Evolutionary conservation across 228 moss, liverwort and hornwort species (phyloP).

Genomic region (Sphagnum magellanicum): DNA sequence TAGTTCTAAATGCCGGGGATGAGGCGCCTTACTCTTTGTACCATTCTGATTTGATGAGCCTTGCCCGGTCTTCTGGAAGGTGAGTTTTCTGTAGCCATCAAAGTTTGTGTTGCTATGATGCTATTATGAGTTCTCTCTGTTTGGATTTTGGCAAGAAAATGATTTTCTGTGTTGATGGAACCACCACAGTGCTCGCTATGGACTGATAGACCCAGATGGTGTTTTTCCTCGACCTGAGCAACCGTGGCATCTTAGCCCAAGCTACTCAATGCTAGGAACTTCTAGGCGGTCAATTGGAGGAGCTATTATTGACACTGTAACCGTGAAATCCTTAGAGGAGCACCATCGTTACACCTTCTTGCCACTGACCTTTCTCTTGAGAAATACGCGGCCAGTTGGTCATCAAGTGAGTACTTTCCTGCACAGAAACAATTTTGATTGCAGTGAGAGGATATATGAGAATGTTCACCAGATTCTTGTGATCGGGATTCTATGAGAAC

Average conservation of each 20-base stretch:
- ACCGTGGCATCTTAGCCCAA: conserved; percentile 62
- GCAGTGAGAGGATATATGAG: too few relatives aligned
- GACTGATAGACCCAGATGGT: conserved; percentile 35
- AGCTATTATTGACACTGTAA: conserved; percentile 63
- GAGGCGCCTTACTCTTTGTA: conserved; percentile 38
- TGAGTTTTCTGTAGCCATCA: conserved; percentile 1
- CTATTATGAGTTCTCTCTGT: neutral
- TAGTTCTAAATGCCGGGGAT: conserved; percentile 64
- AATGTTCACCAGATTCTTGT: neutral
- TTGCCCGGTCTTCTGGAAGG: conserved; percentile 42
- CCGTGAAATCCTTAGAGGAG: conserved; percentile 62
- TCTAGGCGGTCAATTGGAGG: conserved; percentile 85
- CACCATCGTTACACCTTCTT: conserved; percentile 41
- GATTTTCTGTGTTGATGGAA: neutral
- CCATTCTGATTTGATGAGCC: conserved; percentile 42
- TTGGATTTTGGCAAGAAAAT: neutral
- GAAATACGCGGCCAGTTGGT: conserved; percentile 83
- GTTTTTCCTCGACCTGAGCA: conserved; percentile 54
- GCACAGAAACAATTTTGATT: too few relatives aligned
- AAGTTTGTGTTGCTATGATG: neutral
- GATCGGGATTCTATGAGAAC: neutral
- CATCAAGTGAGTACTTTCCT: conserved; percentile 53
- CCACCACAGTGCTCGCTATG: conserved; percentile 40
- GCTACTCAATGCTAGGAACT: conserved; percentile 62
- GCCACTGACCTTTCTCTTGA: conserved; percentile 58